Base-by-base conservation (phyloP, 2,329 filamentous ascomycete species). In the Simplicillium aogashimaense region DNA sequence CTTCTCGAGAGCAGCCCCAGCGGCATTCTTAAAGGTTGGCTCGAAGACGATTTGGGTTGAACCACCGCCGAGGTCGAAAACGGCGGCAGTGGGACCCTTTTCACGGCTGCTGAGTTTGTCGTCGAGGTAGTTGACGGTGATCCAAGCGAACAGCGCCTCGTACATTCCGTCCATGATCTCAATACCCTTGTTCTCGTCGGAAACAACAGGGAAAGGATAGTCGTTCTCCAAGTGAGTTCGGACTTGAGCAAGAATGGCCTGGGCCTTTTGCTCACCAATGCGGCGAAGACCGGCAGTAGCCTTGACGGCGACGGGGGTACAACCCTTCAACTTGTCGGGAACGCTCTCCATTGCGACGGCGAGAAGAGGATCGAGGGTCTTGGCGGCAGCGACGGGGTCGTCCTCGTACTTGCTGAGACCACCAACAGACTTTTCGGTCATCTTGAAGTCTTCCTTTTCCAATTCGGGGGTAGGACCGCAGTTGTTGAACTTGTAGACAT, bases 401-500 rank as follows among this genome's bases (percentile, higher is more conserved):
- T 80, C 75, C 55, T 82, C 82, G 64, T 89, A 98, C 30, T 87
- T 84, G 59, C 88, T 95, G 52, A 98, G 69, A 38, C 66, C 92
- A 69, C 88, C 87, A 40, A 86, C 75, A 50, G 76, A 80, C 74
- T 87, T 90, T 58, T 86, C 80, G 10, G 89, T 97, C 83, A 89
- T 88, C 69, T 90, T 81, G 65, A 98, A 98, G 43, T 86, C 75
- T 59, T 98, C 92, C 56, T 80, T 70, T 66, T 98, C 92, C 38
- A 98, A 76, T 65, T 95, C 89, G 18, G 92, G 92, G n/a, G 89
- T 89, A 7, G 86, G 67, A 11, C 89, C 92, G 67, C 90, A 98
- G 69, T 97, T 97, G 73, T 97, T 97, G 77, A 97, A 98, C 59
- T 88, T 86, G 74, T 95, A 98, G 44, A 97, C 88, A 66, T 94